Evolutionary conservation across 2,329 filamentous ascomycete genomes (phyloP).

Genomic region (Emydomyces testavorans): DNA sequence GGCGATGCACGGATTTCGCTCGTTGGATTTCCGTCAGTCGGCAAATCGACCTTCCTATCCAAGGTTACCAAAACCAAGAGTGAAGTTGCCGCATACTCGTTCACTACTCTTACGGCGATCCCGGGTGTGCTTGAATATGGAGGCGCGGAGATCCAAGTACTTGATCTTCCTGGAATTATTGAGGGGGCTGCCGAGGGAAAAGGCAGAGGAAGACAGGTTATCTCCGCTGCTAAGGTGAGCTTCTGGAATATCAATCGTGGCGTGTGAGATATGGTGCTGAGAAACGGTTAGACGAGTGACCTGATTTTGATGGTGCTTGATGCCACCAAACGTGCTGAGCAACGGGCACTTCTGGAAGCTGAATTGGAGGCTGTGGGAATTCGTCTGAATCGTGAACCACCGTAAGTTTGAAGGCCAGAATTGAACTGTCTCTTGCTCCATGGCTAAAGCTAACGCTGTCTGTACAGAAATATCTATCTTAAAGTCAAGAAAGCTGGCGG

Average conservation of each 20-base stretch:
- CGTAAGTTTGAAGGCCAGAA: constrained; percentile 43
- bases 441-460: not conserved
- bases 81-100: constrained; percentile 89
- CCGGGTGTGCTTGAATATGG: constrained; percentile 96
- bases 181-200: constrained; percentile 94
- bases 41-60: constrained; percentile 96
- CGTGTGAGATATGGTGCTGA: not conserved
- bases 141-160: constrained; percentile 92
- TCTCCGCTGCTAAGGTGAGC: constrained; percentile 73
- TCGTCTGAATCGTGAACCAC: constrained; percentile 77
- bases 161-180: constrained; percentile 96
- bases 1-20: constrained; percentile 94
- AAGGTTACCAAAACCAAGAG: constrained; percentile 98
- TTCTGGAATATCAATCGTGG: constrained; percentile 1
- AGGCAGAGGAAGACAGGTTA: constrained; percentile 88
- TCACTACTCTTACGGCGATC: constrained; percentile 95
- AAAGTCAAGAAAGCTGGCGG: constrained; percentile 92
- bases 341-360: constrained; percentile 75
- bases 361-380: constrained; percentile 95
- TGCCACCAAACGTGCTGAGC: constrained; percentile 91
- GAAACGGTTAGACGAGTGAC: constrained; percentile 59
- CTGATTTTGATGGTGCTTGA: constrained; percentile 94
- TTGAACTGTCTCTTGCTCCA: not conserved
- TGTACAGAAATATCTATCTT: constrained; percentile 77
- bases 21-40: constrained; percentile 96